These are phyloP conservation scores for Polysphondylium violaceum DNA, from an alignment of 78 protist species.

Conservation along the genomic window DNA sequence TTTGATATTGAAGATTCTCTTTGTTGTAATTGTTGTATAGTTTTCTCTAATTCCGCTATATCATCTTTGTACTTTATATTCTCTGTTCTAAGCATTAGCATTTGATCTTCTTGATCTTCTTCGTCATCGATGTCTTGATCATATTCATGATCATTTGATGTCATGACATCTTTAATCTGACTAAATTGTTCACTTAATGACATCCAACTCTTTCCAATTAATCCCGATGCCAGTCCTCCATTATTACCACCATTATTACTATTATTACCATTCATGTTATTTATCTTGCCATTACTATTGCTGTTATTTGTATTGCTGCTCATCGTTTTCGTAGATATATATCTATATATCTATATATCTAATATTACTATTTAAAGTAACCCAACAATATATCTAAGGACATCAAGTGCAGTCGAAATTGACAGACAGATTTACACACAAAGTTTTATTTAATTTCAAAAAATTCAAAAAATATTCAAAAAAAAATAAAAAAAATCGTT, in stretches of 20 bases:
- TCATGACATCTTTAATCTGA: constrained; percentile 75
- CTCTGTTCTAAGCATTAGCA: constrained; percentile 46
- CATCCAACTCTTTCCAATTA: constrained; percentile 56
- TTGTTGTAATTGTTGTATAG: constrained; percentile 44
- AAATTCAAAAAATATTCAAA: neutral
- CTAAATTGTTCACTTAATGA: constrained; percentile 55
- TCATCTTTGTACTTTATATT: constrained; percentile 29
- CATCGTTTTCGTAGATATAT: no score
- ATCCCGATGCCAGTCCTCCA: neutral
- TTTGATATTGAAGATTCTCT: constrained; percentile 41
- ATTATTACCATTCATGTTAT: neutral
- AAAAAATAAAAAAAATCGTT: constrained; percentile 8
- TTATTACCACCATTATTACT: neutral
- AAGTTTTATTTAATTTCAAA: no score
- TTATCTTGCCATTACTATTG: neutral
- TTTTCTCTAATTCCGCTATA: constrained; percentile 23
- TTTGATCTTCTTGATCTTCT: constrained; percentile 11
- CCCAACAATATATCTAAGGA: neutral
- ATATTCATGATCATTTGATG: constrained; percentile 1
- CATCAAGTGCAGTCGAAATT: neutral
- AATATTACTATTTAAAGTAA: neutral
- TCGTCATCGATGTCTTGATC: constrained; percentile 11
- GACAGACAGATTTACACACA: no score
- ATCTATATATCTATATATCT: neutral
- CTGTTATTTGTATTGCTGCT: neutral